Percentiles rank a stretch among this genome's conserved stretches.
Conservation (phyloP, 2,329 filamentous ascomycete genomes). For the Domatiomyces catenatus region DNA sequence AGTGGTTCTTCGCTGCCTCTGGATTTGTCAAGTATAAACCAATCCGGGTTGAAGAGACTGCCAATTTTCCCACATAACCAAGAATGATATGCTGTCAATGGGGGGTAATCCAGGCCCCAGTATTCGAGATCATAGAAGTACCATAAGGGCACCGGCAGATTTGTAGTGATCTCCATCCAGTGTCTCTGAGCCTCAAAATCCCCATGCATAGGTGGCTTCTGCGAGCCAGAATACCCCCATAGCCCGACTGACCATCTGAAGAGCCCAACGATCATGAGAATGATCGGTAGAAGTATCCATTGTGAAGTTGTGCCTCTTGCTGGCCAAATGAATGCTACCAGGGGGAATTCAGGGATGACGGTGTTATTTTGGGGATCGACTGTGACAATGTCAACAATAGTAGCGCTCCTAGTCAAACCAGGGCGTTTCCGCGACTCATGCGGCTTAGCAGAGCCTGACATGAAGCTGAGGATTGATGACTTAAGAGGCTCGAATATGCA, state of each 20-base stretch:
- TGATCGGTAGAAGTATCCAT: slow-evolving; percentile 80
- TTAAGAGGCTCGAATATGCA: background rate
- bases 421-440: slow-evolving; percentile 31
- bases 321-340: slow-evolving; percentile 90
- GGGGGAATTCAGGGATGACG: slow-evolving; percentile 60
- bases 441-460: slow-evolving; percentile 24
- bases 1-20: slow-evolving; percentile 63
- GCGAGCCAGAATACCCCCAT: slow-evolving; percentile 86
- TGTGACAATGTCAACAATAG: slow-evolving; percentile 28
- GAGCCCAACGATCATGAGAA: slow-evolving; percentile 77
- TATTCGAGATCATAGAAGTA: slow-evolving; percentile 94
- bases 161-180: slow-evolving; percentile 94
- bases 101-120: slow-evolving; percentile 97
- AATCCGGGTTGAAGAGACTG: slow-evolving; percentile 57
- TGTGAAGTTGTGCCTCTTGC: slow-evolving; percentile 65
- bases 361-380: slow-evolving; percentile 30
- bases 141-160: slow-evolving; percentile 85
- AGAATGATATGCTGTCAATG: slow-evolving; percentile 94
- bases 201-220: slow-evolving; percentile 77
- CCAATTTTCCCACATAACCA: slow-evolving; percentile 88
- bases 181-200: slow-evolving; percentile 97
- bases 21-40: slow-evolving; percentile 76
- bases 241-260: slow-evolving; percentile 86
- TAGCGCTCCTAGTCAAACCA: slow-evolving; percentile 18
- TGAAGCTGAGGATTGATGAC: background rate